phyloP scores from a whole-genome alignment of 257 asterid species.

The Thymus mandschuricus region DNA sequence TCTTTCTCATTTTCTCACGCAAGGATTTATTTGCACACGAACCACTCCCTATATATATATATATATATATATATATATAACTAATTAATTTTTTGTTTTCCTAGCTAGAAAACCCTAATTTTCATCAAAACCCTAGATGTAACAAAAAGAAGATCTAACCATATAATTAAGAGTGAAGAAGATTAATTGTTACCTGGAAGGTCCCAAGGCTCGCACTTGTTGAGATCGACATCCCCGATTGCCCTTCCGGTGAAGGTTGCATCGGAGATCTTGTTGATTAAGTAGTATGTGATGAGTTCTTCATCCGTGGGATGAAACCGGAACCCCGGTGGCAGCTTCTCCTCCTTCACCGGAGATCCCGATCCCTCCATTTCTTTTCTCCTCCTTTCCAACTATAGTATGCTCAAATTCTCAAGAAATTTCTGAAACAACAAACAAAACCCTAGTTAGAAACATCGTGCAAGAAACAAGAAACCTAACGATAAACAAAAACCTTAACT shows the following conservation, averaged over 20 bases:
- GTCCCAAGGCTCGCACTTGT: constrained; percentile 97
- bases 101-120: neutral
- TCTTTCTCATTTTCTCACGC: no score
- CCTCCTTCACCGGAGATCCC: constrained; percentile 48
- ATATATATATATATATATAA: no score
- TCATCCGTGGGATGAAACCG: constrained; percentile 91
- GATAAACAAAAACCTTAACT: neutral
- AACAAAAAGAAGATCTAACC: neutral
- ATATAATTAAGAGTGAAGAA: neutral
- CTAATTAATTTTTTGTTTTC: neutral
- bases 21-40: no score
- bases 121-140: constrained; percentile 33
- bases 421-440: constrained; percentile 27
- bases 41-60: no score
- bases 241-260: constrained; percentile 75
- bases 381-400: constrained; percentile 34
- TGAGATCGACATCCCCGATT: constrained; percentile 88
- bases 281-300: constrained; percentile 83
- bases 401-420: constrained; percentile 36
- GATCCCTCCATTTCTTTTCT: constrained; percentile 52
- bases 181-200: constrained; percentile 64
- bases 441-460: constrained; percentile 33
- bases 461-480: constrained; percentile 9
- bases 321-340: constrained; percentile 80
- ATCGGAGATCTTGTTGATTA: constrained; percentile 76